Conservation (phyloP, 2,329 filamentous ascomycete species). For the Akanthomyces muscarius region DNA sequence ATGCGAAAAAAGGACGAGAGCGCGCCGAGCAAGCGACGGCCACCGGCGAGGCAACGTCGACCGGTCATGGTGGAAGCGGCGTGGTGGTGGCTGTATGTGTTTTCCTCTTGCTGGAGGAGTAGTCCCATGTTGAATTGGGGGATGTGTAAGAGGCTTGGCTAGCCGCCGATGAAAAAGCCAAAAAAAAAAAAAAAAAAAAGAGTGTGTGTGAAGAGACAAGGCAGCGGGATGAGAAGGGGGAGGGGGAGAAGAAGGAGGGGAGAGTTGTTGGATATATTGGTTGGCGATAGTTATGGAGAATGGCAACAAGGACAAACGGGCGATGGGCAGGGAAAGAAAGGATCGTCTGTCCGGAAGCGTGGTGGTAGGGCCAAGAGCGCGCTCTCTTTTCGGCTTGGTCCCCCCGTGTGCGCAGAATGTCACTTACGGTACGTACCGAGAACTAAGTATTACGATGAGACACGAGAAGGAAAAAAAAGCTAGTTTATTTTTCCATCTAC, state of each 20-base stretch:
- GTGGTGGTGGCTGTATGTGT: background rate
- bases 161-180: background rate
- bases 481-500: background rate
- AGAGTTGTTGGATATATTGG: background rate
- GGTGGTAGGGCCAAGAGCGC: background rate
- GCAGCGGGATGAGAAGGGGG: background rate
- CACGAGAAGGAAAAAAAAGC: background rate
- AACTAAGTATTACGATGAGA: background rate
- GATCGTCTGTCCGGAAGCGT: background rate
- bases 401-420: background rate
- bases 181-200: background rate
- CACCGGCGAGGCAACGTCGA: background rate
- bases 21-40: background rate
- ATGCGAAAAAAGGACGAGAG: constrained; percentile 14
- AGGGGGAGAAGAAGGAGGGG: background rate
- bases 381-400: background rate
- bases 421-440: background rate
- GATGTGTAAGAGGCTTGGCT: background rate
- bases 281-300: background rate
- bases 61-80: constrained; percentile 3
- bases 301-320: background rate
- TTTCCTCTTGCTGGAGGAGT: constrained; percentile 2
- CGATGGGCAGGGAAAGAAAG: background rate
- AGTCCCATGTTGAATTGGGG: constrained; percentile 14
- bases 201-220: background rate